Evolutionary conservation across 805 yeast species (phyloP).

Genomic region (Dipodascus albidus): DNA sequence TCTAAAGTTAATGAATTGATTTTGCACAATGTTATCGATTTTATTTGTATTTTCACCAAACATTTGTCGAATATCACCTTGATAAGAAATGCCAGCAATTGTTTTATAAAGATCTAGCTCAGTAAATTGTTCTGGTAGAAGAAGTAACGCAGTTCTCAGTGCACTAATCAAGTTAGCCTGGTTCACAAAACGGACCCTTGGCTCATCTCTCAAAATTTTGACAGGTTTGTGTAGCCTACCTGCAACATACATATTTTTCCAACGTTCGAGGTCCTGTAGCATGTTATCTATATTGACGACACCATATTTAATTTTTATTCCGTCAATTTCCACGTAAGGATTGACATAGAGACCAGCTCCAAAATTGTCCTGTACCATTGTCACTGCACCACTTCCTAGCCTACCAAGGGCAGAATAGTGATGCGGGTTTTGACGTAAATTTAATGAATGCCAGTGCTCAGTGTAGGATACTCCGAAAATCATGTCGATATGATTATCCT

Average conservation of each 20-base stretch:
- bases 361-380: constrained; percentile 41
- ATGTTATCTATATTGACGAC: constrained; percentile 55
- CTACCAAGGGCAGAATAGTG: constrained; percentile 66
- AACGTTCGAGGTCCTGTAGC: constrained; percentile 60
- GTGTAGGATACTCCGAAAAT: constrained; percentile 73
- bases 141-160: constrained; percentile 50
- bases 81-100: constrained; percentile 70
- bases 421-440: constrained; percentile 50
- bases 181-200: constrained; percentile 52
- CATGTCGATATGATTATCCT: constrained; percentile 69
- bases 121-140: constrained; percentile 39
- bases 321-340: constrained; percentile 64
- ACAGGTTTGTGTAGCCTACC: constrained; percentile 95
- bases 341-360: constrained; percentile 94
- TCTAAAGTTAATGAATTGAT: constrained; percentile 61
- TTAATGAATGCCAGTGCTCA: constrained; percentile 63
- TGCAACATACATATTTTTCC: constrained; percentile 80
- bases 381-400: constrained; percentile 49
- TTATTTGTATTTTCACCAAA: constrained; percentile 90
- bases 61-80: constrained; percentile 81
- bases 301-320: constrained; percentile 70
- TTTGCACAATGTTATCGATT: constrained; percentile 70
- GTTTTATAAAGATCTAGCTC: constrained; percentile 62
- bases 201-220: constrained; percentile 54
- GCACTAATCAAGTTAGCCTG: constrained; percentile 73